Base-by-base conservation (phyloP, 2,329 filamentous ascomycete genomes). In the Epichloe gansuensis region DNA sequence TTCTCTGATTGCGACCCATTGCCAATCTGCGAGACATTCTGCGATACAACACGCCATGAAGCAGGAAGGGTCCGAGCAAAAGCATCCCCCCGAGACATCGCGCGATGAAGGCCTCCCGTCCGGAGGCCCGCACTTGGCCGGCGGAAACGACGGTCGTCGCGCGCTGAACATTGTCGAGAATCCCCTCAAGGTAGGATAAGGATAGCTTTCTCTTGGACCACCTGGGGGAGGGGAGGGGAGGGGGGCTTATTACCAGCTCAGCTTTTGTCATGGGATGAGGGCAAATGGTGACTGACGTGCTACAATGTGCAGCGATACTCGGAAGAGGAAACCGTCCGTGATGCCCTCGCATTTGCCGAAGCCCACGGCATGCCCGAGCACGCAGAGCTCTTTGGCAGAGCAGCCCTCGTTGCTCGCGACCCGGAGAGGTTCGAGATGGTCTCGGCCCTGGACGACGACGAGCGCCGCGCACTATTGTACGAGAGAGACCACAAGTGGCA, bases 401-500 rank as follows among this genome's bases (percentile, higher is more conserved):
- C 60, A 31, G 61, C 62, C 9, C 58, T 63, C 17, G 57, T 65
- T 8, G 62, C 63, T 4, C 62, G 61, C 12, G 60, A 64, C 40
- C 58, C 56, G 15, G 52, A 56, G 11, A 42, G 53, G 5, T 60
- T 63, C 42, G 54, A 56, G 40, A 51, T 55, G 11, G 25, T 59
- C 25, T 50, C 56, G 9, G 54, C 55, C 3, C 60, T 67, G 2
- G n/a, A 47, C 4, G 58, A 59, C 0, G 56, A 58, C 1, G 63
- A 65, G 52, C 68, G 79, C 45, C 34, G 35, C 7, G 61, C 61
- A 1, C 55, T 64, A 8, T 9, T 39, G 2, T 61, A 68, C 66
- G 53, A 77, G 74, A 56, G 78, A 73, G 47, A 80, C 74, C 75
- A 80, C 67, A 77, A 75, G 58, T 80, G 76, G 71, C 67, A 69